Evolutionary conservation across 805 yeast genomes (phyloP).

Genomic region (Metschnikowia kofuensis): DNA sequence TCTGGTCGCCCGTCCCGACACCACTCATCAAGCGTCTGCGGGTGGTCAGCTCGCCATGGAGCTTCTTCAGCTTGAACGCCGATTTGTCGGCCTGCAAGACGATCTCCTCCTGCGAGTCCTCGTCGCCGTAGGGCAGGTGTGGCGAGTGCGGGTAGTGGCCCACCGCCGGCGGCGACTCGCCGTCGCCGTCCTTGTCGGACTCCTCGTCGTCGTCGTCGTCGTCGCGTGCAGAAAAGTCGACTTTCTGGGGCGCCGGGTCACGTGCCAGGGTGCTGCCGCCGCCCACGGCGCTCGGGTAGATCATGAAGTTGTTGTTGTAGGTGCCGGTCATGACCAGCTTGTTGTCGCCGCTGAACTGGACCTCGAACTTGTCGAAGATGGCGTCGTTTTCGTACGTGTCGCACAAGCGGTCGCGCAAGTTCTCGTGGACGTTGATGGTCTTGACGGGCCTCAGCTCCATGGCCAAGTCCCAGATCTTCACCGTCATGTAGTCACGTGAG

Average conservation of each 20-base stretch:
- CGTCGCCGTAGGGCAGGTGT: conserved; percentile 26
- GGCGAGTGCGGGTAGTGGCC: conserved; percentile 33
- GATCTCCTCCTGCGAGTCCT: conserved; percentile 52
- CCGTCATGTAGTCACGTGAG: conserved; percentile 96
- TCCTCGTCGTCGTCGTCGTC: conserved; percentile 42
- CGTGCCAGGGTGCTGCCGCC: neutral
- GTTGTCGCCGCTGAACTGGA: conserved; percentile 90
- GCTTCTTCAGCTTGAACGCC: conserved; percentile 82
- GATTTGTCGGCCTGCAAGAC: conserved; percentile 96
- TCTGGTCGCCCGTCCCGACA: conserved; percentile 53
- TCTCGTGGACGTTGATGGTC: conserved; percentile 94
- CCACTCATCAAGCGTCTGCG: conserved; percentile 51
- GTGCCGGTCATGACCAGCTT: conserved; percentile 94
- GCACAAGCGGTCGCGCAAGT: conserved; percentile 86
- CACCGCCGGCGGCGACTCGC: conserved; percentile 25
- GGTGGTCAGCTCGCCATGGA: conserved; percentile 38
- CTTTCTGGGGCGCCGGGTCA: conserved; percentile 4
- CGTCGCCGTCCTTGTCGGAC: conserved; percentile 25
- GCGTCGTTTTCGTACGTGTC: conserved; percentile 99
- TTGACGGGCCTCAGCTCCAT: conserved; percentile 95
- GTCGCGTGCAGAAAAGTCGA: conserved; percentile 11
- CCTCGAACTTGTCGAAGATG: conserved; percentile 97
- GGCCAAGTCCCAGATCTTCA: conserved; percentile 95
- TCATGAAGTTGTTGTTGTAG: conserved; percentile 94
- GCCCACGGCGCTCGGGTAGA: conserved; percentile 78